These are phyloP conservation scores for Haematococcus lacustris DNA, from an alignment of 139 green algal species.

Conservation along the genomic window DNA sequence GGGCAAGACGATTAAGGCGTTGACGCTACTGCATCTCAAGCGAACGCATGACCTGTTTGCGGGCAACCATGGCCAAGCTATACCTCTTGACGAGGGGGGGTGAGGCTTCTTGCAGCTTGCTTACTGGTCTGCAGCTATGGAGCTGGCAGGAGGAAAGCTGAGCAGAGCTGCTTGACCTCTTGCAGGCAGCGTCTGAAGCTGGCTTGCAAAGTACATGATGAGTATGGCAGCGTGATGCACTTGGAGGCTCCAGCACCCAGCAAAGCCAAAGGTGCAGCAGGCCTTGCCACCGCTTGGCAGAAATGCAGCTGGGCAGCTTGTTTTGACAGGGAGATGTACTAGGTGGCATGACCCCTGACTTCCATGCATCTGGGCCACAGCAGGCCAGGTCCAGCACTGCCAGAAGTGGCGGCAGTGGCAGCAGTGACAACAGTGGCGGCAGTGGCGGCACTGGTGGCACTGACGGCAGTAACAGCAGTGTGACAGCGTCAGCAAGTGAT, in stretches of 20 bases:
- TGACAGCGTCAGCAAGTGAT: too few species aligned
- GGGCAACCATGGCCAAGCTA: slow-evolving; percentile 40
- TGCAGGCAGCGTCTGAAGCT: slow-evolving; percentile 67
- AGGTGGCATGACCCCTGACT: not conserved
- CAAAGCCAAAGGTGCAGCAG: not conserved
- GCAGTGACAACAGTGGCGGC: not conserved
- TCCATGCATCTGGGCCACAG: not conserved
- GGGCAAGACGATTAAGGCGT: slow-evolving; percentile 64
- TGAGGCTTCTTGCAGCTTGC: slow-evolving; percentile 9
- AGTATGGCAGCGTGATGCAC: slow-evolving; percentile 34
- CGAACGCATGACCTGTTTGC: slow-evolving; percentile 82
- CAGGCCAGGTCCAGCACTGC: too few species aligned
- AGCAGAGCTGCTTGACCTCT: not conserved
- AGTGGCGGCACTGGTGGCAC: too few species aligned
- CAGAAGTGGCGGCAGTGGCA: not conserved
- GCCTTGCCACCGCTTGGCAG: not conserved
- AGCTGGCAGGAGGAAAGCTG: not conserved
- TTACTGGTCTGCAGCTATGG: not conserved
- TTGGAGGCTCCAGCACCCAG: slow-evolving; percentile 24
- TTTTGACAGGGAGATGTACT: not conserved
- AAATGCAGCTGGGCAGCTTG: not conserved
- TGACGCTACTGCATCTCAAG: slow-evolving; percentile 72
- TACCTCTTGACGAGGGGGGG: slow-evolving; percentile 54
- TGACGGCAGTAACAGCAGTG: not conserved
- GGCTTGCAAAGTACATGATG: slow-evolving; percentile 37